Evolutionary conservation across 75 land plant genomes (phyloP).

Genomic region (Sequoiadendron giganteum): DNA sequence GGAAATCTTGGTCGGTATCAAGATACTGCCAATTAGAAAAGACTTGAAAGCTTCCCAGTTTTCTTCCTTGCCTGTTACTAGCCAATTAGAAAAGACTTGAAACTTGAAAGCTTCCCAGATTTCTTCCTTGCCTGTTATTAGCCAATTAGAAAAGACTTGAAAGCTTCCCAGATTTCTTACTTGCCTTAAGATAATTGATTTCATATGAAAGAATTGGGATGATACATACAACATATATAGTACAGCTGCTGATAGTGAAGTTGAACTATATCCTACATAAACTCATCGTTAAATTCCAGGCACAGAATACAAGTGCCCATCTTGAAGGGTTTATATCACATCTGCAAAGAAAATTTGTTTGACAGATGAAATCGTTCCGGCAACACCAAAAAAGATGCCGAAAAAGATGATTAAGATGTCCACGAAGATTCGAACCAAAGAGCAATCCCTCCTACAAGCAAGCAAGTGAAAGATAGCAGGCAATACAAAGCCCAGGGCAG

Average conservation of each 20-base stretch:
- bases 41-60: background rate
- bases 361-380: constrained; percentile 59
- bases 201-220: no score
- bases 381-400: constrained; percentile 50
- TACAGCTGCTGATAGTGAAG: background rate
- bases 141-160: background rate
- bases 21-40: background rate
- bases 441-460: constrained; percentile 48
- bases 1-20: background rate
- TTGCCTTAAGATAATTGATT: background rate
- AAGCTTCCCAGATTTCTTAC: background rate
- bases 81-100: background rate
- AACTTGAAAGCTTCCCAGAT: background rate
- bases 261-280: background rate
- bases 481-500: constrained; percentile 69
- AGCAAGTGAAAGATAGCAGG: constrained; percentile 67
- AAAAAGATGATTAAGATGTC: constrained; percentile 46
- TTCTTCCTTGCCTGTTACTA: background rate
- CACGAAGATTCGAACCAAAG: constrained; percentile 9
- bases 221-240: background rate
- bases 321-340: background rate
- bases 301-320: background rate
- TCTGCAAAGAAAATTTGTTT: constrained; percentile 34
- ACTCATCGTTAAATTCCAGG: background rate
- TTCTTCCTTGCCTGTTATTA: background rate